Conservation (phyloP, 2,329 filamentous ascomycete species). For the Fusarium tanahbumbuense region DNA sequence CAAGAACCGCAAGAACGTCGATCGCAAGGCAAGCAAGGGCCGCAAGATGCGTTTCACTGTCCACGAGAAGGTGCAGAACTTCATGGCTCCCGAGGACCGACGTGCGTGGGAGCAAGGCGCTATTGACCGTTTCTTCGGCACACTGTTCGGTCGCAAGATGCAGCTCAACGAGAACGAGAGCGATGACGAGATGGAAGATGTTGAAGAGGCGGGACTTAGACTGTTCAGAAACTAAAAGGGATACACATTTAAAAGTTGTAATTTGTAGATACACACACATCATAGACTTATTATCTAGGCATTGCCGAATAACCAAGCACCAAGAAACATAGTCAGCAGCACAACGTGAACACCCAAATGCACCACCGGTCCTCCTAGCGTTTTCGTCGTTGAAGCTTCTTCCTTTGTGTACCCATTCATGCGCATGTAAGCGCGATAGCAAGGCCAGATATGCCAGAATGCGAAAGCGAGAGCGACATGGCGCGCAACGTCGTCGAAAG, state of each 20-base stretch:
- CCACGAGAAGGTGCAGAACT: slow-evolving; percentile 97
- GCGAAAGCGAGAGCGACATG: slow-evolving; percentile 56
- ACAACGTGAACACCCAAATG: slow-evolving; percentile 58
- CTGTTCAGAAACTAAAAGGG: slow-evolving; percentile 60
- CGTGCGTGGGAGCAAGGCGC: slow-evolving; percentile 83
- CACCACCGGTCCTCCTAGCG: slow-evolving; percentile 59
- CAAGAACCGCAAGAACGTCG: slow-evolving; percentile 85
- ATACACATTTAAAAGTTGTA: slow-evolving; percentile 18
- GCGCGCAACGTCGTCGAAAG: slow-evolving; percentile 49
- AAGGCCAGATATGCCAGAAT: slow-evolving; percentile 63
- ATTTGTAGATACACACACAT: slow-evolving; percentile 9
- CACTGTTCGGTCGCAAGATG: slow-evolving; percentile 77
- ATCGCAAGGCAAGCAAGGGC: slow-evolving; percentile 95
- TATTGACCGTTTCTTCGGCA: slow-evolving; percentile 80
- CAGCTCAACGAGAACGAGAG: slow-evolving; percentile 70
- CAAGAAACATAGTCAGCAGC: slow-evolving; percentile 53
- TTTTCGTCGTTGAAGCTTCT: slow-evolving; percentile 30
- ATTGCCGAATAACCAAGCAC: slow-evolving; percentile 30
- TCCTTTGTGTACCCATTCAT: slow-evolving; percentile 47
- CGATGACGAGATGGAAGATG: slow-evolving; percentile 63
- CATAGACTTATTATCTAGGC: slow-evolving; percentile 21
- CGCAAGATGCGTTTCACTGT: slow-evolving; percentile 94
- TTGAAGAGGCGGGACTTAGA: slow-evolving; percentile 65
- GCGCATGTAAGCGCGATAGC: slow-evolving; percentile 54
- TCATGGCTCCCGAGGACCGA: slow-evolving; percentile 92